Base-by-base conservation (phyloP, 148 eudicot genomes). In the Talinum fruticosum region DNA sequence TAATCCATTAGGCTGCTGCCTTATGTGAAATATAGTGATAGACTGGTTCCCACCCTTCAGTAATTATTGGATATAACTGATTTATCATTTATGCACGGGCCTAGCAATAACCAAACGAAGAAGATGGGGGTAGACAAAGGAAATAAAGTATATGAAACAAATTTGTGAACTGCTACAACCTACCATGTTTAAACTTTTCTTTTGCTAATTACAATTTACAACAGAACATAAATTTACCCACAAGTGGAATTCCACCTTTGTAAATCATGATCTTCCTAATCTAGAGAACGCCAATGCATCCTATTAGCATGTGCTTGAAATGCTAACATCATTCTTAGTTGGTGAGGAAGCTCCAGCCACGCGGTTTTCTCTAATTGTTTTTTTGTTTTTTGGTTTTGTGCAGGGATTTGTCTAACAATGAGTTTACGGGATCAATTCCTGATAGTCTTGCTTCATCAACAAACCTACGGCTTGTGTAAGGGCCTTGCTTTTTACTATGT, bases 391-490 rank as follows among this genome's bases (percentile, higher is more conserved):
- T 67, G 19, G 21, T 47, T 72, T 81, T 82, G 38, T 84, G 80
- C 86, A 92, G 94, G 87, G 93, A 89, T 87, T 78, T 92, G 73
- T 95, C 97, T 68, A 88, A 85, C 75, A 94, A 94, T 74, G 88
- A 82, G 75, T 77, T 94, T 72, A 84, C 90, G 28, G 98, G 98
- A 32, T 70, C 87, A 38, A 87, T 94, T 81, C 98, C 98, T 19
- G 94, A 92, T 57, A 87, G 90, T 80, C 88, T 94, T 66, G 80
- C 93, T 79, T 74, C 93, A 69, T 88, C 93, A 41, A 86, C 89
- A 57, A 84, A 77, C 75, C 78, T 94, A 81, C 97, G 85, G 70
- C 93, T 89, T 86, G 97, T 90, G 98, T 94, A 92, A 94, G 97
- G 78, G 76, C 33, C 33, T 67, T 80, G 36, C 61, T 76, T 75